These are phyloP conservation scores for Asclepias syriaca DNA, from an alignment of 257 asterid species.

Conservation along the genomic window DNA sequence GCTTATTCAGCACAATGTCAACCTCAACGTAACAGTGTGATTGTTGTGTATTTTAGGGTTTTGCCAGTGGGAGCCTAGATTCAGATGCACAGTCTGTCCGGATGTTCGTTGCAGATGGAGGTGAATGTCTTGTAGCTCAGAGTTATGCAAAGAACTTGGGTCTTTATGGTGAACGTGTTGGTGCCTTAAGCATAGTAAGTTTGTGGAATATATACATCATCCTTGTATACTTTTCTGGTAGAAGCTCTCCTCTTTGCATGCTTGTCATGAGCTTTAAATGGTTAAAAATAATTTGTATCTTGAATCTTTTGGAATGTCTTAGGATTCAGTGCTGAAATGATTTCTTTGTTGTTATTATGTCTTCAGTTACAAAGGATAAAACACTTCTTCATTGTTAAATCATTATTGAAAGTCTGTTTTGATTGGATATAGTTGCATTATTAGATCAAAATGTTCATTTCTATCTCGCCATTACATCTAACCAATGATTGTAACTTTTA, in stretches of 20 bases:
- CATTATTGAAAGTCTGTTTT: not conserved
- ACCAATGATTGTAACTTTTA: not conserved
- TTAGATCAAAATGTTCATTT: not conserved
- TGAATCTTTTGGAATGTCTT: not conserved
- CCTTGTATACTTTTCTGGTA: not conserved
- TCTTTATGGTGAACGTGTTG: slow-evolving; percentile 98
- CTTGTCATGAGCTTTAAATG: not conserved
- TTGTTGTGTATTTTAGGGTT: slow-evolving; percentile 49
- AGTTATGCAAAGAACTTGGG: slow-evolving; percentile 99
- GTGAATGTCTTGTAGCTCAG: slow-evolving; percentile 87
- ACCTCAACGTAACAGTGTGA: not conserved
- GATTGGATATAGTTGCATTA: not conserved
- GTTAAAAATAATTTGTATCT: not conserved
- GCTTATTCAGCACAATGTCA: not conserved
- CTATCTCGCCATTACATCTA: not conserved
- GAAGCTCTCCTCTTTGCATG: slow-evolving; percentile 1
- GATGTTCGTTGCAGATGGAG: slow-evolving; percentile 88
- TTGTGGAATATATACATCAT: not conserved
- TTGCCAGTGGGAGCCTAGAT: slow-evolving; percentile 95
- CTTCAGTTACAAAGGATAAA: not conserved
- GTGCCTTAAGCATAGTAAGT: slow-evolving; percentile 95
- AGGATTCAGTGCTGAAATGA: not conserved
- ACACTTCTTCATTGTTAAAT: not conserved
- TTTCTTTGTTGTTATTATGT: not conserved
- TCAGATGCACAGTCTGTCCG: slow-evolving; percentile 83